Evolutionary conservation across 2,329 filamentous ascomycete species (phyloP), one percentile per base, ranked within the genome.

Genomic region (Microcyclosporella mali): DNA sequence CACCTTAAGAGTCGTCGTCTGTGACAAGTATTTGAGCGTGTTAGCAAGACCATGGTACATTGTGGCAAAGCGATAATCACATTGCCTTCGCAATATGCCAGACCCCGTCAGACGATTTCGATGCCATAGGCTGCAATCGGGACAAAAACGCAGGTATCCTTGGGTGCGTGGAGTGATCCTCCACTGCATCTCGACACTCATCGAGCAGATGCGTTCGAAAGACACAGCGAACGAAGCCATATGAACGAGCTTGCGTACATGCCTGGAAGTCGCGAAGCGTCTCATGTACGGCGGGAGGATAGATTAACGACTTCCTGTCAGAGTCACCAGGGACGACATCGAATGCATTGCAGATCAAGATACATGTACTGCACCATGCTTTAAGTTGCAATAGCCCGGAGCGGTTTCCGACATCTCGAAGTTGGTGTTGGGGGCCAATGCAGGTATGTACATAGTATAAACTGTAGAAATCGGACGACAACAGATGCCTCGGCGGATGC

Each of bases 1-100:
- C 0, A 65, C 55, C 12, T 67, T 56, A 0, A 74, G 67, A 0
- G 70, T 68, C 2, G 72, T 78, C 2, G 75, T 79, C 59, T 95
- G 88, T 12, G 76, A 71, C 25, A 92, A 66, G 43, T 79, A 89
- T 34, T 81, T 71, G 15, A 92, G 70, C 0, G 81, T 81, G 58
- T 85, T 87, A 42, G 81, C 82, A 59, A 86, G 88, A 1, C 79
- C 81, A 41, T 79, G 80, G 61, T 95, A 95, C 38, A 88, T 75
- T 32, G 84, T 87, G 28, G 75, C 76, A 59, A 95, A 94, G 63
- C 82, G 30, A 94, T 55, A 46, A 94, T 84, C 49, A 83, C 79
- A 59, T 95, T 89, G 49, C 83, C 82, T 0, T 70, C 60, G 28
- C 77, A 62, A 73, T 82, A 94, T 1, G 60, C 57, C 2, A 95